These are phyloP conservation scores for Fusarium marasasianum DNA, from an alignment of 2,329 filamentous ascomycete genomes.

Conservation along the genomic window DNA sequence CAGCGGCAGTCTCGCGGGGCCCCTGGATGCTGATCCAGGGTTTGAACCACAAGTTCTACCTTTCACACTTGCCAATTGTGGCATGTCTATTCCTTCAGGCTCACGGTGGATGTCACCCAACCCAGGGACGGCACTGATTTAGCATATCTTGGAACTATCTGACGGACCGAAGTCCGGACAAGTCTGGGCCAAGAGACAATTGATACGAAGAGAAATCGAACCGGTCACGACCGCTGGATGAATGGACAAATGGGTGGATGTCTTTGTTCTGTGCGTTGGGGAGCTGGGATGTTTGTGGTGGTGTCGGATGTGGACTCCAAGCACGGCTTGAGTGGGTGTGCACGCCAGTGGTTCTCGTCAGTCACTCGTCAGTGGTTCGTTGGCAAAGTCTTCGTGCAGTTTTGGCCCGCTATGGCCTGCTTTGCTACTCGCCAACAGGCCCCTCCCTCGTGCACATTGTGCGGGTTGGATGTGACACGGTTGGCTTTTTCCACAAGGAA, in stretches of 20 bases:
- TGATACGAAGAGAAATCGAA: constrained; percentile 23
- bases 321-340: constrained; percentile 32
- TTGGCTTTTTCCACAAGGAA: constrained; percentile 31
- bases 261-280: constrained; percentile 32
- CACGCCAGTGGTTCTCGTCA: constrained; percentile 29
- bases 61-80: not conserved
- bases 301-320: constrained; percentile 36
- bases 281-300: constrained; percentile 39
- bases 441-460: constrained; percentile 36
- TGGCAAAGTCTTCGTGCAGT: constrained; percentile 30
- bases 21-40: constrained; percentile 20
- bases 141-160: constrained; percentile 14
- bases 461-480: constrained; percentile 36
- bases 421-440: constrained; percentile 26
- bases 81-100: constrained; percentile 1
- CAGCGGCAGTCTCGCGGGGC: constrained; percentile 31
- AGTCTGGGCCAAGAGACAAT: constrained; percentile 21
- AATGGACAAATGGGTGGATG: constrained; percentile 34
- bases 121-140: constrained; percentile 17
- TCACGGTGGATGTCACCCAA: constrained; percentile 13
- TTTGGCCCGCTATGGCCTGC: constrained; percentile 35
- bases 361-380: constrained; percentile 31
- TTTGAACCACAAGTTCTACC: constrained; percentile 14
- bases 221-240: constrained; percentile 18
- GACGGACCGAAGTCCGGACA: constrained; percentile 25